These are phyloP conservation scores for Spiromyces aspiralis DNA, from an alignment of 371 early-diverging fungal species.

Conservation along the genomic window DNA sequence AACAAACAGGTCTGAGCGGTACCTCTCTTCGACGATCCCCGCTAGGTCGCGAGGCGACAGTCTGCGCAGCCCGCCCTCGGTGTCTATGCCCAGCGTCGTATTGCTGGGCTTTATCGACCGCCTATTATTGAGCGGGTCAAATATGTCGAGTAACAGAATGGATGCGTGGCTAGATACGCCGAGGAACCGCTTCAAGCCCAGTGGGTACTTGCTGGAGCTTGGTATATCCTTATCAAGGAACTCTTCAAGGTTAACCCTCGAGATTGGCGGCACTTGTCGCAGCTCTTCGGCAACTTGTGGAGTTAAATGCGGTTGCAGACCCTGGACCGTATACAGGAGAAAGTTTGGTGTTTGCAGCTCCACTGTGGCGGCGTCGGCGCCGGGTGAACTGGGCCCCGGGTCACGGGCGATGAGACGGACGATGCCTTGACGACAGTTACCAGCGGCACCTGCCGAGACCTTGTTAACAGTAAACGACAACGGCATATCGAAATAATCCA, in stretches of 20 bases:
- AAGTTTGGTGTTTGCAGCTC: constrained; percentile 47
- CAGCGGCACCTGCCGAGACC: too few species aligned
- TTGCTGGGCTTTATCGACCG: constrained; percentile 39
- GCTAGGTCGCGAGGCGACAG: constrained; percentile 17
- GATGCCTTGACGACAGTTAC: too few species aligned
- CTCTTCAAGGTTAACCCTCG: constrained; percentile 22
- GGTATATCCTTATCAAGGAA: constrained; percentile 14
- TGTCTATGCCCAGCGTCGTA: constrained; percentile 42
- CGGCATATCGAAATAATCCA: too few species aligned
- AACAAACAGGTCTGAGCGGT: constrained; percentile 20
- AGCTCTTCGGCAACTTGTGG: constrained; percentile 32
- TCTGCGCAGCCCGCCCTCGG: constrained; percentile 46
- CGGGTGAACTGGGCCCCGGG: too few species aligned
- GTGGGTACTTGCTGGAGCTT: constrained; percentile 1
- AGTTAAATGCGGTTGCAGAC: constrained; percentile 56
- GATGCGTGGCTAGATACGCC: constrained; percentile 3
- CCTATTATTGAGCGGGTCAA: constrained; percentile 35
- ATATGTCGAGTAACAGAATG: constrained; percentile 41
- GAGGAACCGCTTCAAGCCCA: constrained; percentile 9
- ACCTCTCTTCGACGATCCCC: constrained; percentile 5
- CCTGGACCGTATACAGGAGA: constrained; percentile 48
- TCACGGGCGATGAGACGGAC: too few species aligned
- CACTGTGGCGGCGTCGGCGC: background rate
- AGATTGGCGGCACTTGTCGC: constrained; percentile 3
- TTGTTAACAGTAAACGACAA: too few species aligned